Evolutionary conservation across 192 early-diverging fungal species (phyloP).

Genomic region (Rhizoclosmatium sp.): DNA sequence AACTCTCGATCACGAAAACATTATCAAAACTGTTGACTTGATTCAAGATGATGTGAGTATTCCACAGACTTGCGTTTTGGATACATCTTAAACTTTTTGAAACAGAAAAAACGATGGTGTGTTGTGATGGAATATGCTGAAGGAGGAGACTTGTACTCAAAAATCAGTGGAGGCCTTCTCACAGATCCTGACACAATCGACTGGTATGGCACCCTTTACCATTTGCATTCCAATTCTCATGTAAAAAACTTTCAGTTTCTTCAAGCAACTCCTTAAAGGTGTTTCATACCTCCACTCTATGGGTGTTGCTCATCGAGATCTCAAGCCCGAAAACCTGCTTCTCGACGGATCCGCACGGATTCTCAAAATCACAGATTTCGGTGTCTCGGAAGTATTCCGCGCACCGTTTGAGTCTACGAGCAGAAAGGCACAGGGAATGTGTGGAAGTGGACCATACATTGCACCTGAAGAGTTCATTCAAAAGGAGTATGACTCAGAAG

Average conservation of each 20-base stretch:
- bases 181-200: conserved; percentile 73
- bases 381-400: conserved; percentile 94
- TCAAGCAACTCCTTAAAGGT: conserved; percentile 90
- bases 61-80: background rate
- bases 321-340: conserved; percentile 82
- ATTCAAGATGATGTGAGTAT: conserved; percentile 87
- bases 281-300: conserved; percentile 90
- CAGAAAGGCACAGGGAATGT: conserved; percentile 87
- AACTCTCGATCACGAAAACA: conserved; percentile 85
- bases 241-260: conserved; percentile 71
- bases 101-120: conserved; percentile 56
- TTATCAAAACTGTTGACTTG: conserved; percentile 91
- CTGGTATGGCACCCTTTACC: conserved; percentile 54
- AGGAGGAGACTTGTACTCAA: conserved; percentile 84
- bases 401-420: conserved; percentile 80
- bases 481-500: conserved; percentile 88
- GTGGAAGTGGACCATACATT: conserved; percentile 96
- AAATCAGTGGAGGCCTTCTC: conserved; percentile 68
- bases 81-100: no score
- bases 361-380: conserved; percentile 99
- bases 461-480: conserved; percentile 84
- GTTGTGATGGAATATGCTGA: conserved; percentile 92
- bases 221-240: background rate
- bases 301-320: conserved; percentile 91
- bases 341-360: conserved; percentile 75